Conservation (phyloP, 2,329 filamentous ascomycete genomes). For the Scedosporium dehoogii region DNA sequence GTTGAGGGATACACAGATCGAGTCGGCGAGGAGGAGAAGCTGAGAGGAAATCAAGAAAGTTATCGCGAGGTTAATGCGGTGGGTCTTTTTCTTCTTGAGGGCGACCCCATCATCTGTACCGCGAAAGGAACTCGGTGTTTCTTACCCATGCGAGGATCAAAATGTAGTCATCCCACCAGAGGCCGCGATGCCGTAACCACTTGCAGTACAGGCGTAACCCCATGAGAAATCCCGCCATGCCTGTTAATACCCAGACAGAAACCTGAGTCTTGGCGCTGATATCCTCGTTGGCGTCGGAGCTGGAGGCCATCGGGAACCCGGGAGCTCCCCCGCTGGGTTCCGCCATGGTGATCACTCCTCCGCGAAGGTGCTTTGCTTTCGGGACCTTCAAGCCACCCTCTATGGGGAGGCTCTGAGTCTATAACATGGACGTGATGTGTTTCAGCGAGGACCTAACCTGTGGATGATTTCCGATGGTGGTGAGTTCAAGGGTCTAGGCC, state of each 20-base stretch:
- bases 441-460: not conserved
- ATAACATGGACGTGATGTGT: not conserved
- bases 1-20: not conserved
- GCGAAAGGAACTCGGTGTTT: conserved; percentile 1
- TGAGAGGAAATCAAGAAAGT: not conserved
- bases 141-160: conserved; percentile 23
- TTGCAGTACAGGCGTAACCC: conserved; percentile 26
- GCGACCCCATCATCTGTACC: not conserved
- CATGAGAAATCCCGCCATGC: conserved; percentile 11
- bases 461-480: not conserved
- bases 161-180: conserved; percentile 27
- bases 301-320: not conserved
- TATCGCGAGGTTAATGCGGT: not conserved
- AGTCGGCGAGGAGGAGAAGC: conserved; percentile 4
- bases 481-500: not conserved
- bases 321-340: not conserved
- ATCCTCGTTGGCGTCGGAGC: not conserved
- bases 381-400: not conserved
- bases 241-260: conserved; percentile 6
- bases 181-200: conserved; percentile 20
- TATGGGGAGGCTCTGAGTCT: not conserved
- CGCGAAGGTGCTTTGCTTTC: not conserved
- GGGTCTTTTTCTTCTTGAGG: not conserved
- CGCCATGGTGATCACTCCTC: not conserved
- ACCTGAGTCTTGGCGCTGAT: not conserved